A percentile compares a stretch with the other conserved stretches of the same genome.
phyloP scores from a whole-genome alignment of 352 stramenopile genomes.

The Globisporangium solare region DNA sequence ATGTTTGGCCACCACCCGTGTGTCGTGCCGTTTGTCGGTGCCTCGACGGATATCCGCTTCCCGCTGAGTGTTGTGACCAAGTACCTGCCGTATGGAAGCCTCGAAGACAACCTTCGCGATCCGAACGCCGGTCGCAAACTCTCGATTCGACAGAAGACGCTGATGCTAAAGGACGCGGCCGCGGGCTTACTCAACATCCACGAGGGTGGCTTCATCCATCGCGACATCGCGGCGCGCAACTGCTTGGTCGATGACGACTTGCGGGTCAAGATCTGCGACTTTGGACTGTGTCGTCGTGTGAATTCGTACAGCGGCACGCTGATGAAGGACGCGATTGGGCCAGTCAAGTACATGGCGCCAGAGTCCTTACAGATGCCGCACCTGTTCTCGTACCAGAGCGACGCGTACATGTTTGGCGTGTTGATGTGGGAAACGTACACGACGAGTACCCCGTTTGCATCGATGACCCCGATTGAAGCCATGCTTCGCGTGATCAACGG shows the following conservation, averaged over 20 bases:
- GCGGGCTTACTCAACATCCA: constrained; percentile 79
- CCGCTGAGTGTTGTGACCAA: constrained; percentile 66
- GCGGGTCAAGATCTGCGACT: constrained; percentile 74
- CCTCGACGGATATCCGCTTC: constrained; percentile 62
- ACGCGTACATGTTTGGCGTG: constrained; percentile 83
- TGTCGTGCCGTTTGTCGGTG: constrained; percentile 78
- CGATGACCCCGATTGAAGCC: constrained; percentile 50
- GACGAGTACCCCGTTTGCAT: constrained; percentile 43
- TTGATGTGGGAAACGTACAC: constrained; percentile 82
- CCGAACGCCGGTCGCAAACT: constrained; percentile 19
- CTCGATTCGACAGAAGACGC: constrained; percentile 40
- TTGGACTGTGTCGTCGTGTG: constrained; percentile 69
- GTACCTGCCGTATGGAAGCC: constrained; percentile 66
- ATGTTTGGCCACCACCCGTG: constrained; percentile 84
- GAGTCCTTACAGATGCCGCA: constrained; percentile 75
- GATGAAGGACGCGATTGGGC: constrained; percentile 61
- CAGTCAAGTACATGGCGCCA: constrained; percentile 83
- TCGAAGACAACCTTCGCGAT: constrained; percentile 66
- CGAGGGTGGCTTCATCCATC: constrained; percentile 81
- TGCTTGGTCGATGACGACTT: constrained; percentile 64
- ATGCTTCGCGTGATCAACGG: constrained; percentile 60
- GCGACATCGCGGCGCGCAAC: constrained; percentile 74
- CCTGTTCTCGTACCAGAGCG: constrained; percentile 69
- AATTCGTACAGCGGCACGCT: constrained; percentile 45
- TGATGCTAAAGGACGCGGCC: constrained; percentile 71